Conservation (phyloP, 805 yeast genomes). For the Candida michaelii region DNA sequence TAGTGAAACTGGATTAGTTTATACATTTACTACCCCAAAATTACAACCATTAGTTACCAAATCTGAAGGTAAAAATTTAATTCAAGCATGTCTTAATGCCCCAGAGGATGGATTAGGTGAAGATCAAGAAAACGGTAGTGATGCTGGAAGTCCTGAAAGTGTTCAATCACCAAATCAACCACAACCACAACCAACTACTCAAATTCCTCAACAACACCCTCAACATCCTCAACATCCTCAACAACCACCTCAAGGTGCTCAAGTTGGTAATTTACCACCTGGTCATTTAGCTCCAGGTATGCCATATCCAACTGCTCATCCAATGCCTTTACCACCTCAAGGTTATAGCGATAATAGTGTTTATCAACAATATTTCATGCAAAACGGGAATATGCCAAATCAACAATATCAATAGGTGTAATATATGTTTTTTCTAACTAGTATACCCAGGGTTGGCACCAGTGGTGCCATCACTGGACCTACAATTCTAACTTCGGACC, state of each 20-base stretch:
- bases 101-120: conserved; percentile 81
- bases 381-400: conserved; percentile 47
- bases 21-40: conserved; percentile 98
- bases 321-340: conserved; percentile 45
- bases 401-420: conserved; percentile 50
- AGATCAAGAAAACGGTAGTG: conserved; percentile 57
- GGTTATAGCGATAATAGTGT: conserved; percentile 56
- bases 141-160: conserved; percentile 43
- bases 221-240: conserved; percentile 17
- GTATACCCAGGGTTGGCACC: too few species aligned
- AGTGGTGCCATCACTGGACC: too few species aligned
- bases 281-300: conserved; percentile 45
- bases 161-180: conserved; percentile 38
- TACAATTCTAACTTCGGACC: too few species aligned
- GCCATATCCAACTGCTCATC: conserved; percentile 40
- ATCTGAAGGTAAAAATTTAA: conserved; percentile 94
- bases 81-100: conserved; percentile 95
- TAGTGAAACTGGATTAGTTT: conserved; percentile 97
- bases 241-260: conserved; percentile 21
- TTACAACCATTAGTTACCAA: conserved; percentile 96
- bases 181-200: conserved; percentile 29
- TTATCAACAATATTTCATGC: conserved; percentile 63
- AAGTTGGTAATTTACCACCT: conserved; percentile 32
- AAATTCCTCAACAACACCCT: conserved; percentile 23
- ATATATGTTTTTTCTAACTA: conserved; percentile 9